Evolutionary conservation across 2,329 filamentous ascomycete genomes (phyloP).

Genomic region (Phoma herbarum): DNA sequence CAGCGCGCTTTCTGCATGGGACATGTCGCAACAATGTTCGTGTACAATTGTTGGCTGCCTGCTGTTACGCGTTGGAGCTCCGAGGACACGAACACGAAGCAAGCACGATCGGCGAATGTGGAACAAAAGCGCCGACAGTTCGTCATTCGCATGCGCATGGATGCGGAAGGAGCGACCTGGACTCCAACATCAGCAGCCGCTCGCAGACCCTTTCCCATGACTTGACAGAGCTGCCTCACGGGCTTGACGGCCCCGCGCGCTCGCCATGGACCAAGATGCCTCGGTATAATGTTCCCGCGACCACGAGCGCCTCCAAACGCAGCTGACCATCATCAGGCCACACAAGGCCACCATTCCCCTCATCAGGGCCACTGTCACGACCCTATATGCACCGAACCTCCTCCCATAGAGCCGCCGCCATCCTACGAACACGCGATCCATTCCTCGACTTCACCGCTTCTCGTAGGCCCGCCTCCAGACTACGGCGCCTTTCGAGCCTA

Average conservation of each 20-base stretch:
- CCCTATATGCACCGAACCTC: conserved; percentile 18
- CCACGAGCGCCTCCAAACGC: conserved; percentile 5
- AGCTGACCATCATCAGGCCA: conserved; percentile 21
- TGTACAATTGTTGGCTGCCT: conserved; percentile 31
- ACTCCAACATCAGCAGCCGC: conserved; percentile 12
- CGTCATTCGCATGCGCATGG: conserved; percentile 30
- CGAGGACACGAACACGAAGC: conserved; percentile 28
- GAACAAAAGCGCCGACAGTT: conserved; percentile 21
- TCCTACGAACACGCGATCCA: conserved; percentile 47
- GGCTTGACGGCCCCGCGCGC: conserved; percentile 12
- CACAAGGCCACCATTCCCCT: conserved; percentile 23
- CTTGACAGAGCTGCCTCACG: conserved; percentile 1
- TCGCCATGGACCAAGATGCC: conserved; percentile 10
- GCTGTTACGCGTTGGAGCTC: conserved; percentile 15
- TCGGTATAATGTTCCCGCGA: conserved; percentile 6
- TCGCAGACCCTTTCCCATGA: conserved; percentile 5
- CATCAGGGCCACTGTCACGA: conserved; percentile 19
- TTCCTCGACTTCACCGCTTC: conserved; percentile 36
- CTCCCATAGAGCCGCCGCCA: conserved; percentile 42
- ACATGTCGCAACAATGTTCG: conserved; percentile 40
- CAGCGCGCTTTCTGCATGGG: conserved; percentile 27
- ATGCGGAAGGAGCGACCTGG: conserved; percentile 24
- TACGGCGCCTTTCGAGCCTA: conserved; percentile 45
- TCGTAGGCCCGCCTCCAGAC: conserved; percentile 40
- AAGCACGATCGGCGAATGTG: conserved; percentile 19